A percentile compares a stretch with the other conserved stretches of the same genome.
Conservation (phyloP, 202 grass and related monocot species). For the Schoenoplectus triqueter region DNA sequence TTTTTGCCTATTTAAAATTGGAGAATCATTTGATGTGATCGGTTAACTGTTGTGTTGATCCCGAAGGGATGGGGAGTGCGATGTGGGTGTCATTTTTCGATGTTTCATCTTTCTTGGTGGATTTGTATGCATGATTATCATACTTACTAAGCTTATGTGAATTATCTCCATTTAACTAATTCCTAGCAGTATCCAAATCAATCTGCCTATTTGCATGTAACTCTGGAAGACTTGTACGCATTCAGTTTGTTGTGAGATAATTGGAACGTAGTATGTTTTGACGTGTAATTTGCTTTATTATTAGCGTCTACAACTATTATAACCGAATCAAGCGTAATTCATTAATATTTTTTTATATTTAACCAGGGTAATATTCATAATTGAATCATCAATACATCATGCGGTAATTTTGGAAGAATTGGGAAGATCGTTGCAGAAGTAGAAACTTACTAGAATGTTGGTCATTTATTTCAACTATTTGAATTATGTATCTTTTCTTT, state of each 20-base stretch:
- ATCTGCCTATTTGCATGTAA: neutral
- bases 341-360: neutral
- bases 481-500: too few species aligned
- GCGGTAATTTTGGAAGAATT: too few species aligned
- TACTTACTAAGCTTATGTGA: conserved; percentile 8
- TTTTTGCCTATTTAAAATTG: neutral
- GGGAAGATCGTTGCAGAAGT: too few species aligned
- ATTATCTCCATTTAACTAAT: conserved; percentile 4
- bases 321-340: neutral
- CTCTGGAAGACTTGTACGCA: neutral
- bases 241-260: neutral
- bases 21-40: conserved; percentile 16
- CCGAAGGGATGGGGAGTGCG: conserved; percentile 11
- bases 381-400: too few species aligned
- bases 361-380: too few species aligned
- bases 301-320: neutral
- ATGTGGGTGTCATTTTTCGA: conserved; percentile 2
- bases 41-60: conserved; percentile 27
- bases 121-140: conserved; percentile 18
- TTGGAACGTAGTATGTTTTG: neutral
- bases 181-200: neutral
- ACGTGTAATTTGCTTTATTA: neutral
- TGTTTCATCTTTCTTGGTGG: conserved; percentile 11
- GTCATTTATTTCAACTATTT: too few species aligned
- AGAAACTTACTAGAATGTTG: too few species aligned